Conservation (phyloP, 1,139 yeast species). For the Lodderomyces beijingensis region DNA sequence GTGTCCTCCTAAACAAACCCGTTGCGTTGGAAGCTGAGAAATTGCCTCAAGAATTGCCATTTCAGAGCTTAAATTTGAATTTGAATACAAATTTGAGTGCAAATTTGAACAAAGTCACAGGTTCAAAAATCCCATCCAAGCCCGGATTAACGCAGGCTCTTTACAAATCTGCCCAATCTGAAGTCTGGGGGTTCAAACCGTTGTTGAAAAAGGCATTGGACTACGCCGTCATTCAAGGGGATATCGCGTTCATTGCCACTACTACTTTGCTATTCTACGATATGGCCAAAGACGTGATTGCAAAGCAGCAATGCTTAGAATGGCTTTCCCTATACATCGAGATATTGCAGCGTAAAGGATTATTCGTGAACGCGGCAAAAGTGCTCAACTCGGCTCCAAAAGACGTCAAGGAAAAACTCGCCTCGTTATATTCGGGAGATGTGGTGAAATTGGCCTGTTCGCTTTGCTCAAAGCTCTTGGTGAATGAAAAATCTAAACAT, state of each 20-base stretch:
- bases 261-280: conserved; percentile 54
- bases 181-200: conserved; percentile 31
- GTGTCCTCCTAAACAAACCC: background rate
- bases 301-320: conserved; percentile 31
- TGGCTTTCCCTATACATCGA: conserved; percentile 60
- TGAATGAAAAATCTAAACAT: conserved; percentile 58
- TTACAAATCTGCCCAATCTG: conserved; percentile 14
- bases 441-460: conserved; percentile 55
- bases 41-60: no score
- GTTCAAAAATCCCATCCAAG: background rate
- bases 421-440: conserved; percentile 50
- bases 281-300: conserved; percentile 15
- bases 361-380: conserved; percentile 57
- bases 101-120: background rate
- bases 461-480: conserved; percentile 57
- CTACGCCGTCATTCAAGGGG: conserved; percentile 61
- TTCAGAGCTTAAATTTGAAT: background rate
- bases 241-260: conserved; percentile 58
- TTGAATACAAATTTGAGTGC: background rate
- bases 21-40: background rate
- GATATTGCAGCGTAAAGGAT: conserved; percentile 45
- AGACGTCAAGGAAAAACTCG: conserved; percentile 34
- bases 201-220: conserved; percentile 42
- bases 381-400: conserved; percentile 47
- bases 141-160: background rate